Conservation (phyloP, 2,329 filamentous ascomycete genomes). For the Fusarium chaquense region DNA sequence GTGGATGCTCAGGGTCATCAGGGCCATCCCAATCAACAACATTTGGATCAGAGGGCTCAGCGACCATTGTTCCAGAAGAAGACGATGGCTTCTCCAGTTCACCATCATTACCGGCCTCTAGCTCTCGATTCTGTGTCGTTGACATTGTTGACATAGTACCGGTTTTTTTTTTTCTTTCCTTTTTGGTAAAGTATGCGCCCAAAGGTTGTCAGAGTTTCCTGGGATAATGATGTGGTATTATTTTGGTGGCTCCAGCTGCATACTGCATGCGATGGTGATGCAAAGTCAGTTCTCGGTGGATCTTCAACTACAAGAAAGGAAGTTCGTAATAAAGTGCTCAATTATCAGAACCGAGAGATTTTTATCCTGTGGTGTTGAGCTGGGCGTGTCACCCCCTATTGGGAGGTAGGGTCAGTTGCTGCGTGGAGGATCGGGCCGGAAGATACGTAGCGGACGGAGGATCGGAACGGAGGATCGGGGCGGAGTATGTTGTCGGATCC, state of each 20-base stretch:
- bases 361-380: not conserved
- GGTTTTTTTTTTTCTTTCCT: too few relatives aligned
- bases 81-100: slow-evolving; percentile 8
- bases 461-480: slow-evolving; percentile 20
- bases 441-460: slow-evolving; percentile 5
- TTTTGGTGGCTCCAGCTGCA: too few relatives aligned
- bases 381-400: not conserved
- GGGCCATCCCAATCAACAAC: slow-evolving; percentile 71
- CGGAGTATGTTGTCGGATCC: slow-evolving; percentile 3
- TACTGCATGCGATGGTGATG: too few relatives aligned
- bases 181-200: too few relatives aligned
- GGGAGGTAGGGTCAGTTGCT: not conserved
- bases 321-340: not conserved
- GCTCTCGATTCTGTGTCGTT: too few relatives aligned
- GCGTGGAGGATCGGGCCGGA: slow-evolving; percentile 14
- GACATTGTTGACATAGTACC: too few relatives aligned
- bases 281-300: too few relatives aligned
- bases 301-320: too few relatives aligned
- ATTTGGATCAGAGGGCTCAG: not conserved
- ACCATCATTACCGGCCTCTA: not conserved
- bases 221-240: too few relatives aligned
- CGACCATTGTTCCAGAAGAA: not conserved
- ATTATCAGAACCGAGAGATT: not conserved
- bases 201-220: too few relatives aligned
- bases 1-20: slow-evolving; percentile 70